Percentiles rank a stretch among this genome's conserved stretches.
phyloP scores from a whole-genome alignment of 2,329 filamentous ascomycete genomes.

The Acrocalymma vagum region DNA sequence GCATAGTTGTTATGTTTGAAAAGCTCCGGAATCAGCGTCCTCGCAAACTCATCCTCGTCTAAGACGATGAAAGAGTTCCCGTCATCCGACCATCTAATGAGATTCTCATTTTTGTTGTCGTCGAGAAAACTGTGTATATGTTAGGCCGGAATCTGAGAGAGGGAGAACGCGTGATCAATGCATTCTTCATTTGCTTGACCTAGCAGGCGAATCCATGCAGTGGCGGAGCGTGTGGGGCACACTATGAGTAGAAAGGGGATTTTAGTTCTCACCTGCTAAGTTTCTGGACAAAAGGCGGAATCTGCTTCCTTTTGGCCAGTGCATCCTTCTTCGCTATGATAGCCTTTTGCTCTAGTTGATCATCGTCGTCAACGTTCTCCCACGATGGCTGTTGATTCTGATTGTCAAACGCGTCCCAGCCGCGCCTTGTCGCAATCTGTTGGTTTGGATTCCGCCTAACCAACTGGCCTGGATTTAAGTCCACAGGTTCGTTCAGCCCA shows the following conservation, averaged over 20 bases:
- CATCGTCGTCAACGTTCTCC: conserved; percentile 75
- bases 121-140: conserved; percentile 80
- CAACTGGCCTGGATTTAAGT: conserved; percentile 51
- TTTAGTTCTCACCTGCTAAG: conserved; percentile 84
- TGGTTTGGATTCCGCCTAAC: conserved; percentile 57
- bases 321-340: conserved; percentile 86
- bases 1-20: conserved; percentile 85
- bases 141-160: too few relatives aligned
- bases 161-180: too few relatives aligned
- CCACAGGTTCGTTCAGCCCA: conserved; percentile 31
- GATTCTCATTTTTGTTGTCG: conserved; percentile 87
- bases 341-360: conserved; percentile 81
- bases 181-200: too few relatives aligned
- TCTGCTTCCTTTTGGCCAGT: conserved; percentile 90
- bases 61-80: conserved; percentile 96
- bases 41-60: conserved; percentile 90
- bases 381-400: conserved; percentile 58
- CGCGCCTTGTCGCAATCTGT: conserved; percentile 49
- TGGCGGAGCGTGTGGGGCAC: too few relatives aligned
- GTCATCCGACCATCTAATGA: conserved; percentile 97
- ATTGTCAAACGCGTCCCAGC: conserved; percentile 50
- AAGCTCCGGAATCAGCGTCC: conserved; percentile 75
- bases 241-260: conserved; percentile 8
- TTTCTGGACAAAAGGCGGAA: conserved; percentile 97
- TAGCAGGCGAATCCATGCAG: too few relatives aligned